Evolutionary conservation across 352 stramenopile genomes (phyloP).

Genomic region (Globisporangium cystogenes): DNA sequence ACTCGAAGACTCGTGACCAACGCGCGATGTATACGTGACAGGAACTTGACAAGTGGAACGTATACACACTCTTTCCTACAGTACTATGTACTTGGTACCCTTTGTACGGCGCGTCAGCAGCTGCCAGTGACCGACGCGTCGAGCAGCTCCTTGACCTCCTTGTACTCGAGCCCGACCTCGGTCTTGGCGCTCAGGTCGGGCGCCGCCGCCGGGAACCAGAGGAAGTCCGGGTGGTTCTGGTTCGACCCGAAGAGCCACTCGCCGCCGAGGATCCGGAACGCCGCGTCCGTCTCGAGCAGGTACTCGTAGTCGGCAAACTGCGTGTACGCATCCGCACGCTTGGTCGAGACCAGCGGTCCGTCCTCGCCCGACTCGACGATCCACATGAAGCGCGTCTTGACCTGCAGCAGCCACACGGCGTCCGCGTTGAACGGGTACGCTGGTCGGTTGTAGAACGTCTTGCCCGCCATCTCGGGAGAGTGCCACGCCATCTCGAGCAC

Average conservation of each 20-base stretch:
- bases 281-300: conserved; percentile 57
- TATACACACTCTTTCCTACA: neutral
- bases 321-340: conserved; percentile 39
- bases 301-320: conserved; percentile 63
- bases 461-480: conserved; percentile 26
- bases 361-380: conserved; percentile 49
- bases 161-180: conserved; percentile 38
- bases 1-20: neutral
- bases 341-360: conserved; percentile 41
- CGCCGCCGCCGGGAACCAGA: conserved; percentile 53
- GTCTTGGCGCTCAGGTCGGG: conserved; percentile 32
- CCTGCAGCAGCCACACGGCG: conserved; percentile 41
- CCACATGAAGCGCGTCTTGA: conserved; percentile 57
- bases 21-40: too few species aligned
- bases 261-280: conserved; percentile 57
- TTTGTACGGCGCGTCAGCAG: conserved; percentile 14
- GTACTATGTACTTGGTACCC: neutral
- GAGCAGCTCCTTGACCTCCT: conserved; percentile 40
- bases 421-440: conserved; percentile 65
- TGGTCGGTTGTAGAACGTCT: conserved; percentile 36
- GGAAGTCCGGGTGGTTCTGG: conserved; percentile 56
- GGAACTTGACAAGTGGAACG: too few species aligned
- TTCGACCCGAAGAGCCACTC: conserved; percentile 59
- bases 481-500: conserved; percentile 39
- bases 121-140: conserved; percentile 21